A percentile compares a stretch with the other conserved stretches of the same genome.
These are phyloP conservation scores for Hypericum perforatum DNA, from an alignment of 345 rosid species.

Conservation along the genomic window DNA sequence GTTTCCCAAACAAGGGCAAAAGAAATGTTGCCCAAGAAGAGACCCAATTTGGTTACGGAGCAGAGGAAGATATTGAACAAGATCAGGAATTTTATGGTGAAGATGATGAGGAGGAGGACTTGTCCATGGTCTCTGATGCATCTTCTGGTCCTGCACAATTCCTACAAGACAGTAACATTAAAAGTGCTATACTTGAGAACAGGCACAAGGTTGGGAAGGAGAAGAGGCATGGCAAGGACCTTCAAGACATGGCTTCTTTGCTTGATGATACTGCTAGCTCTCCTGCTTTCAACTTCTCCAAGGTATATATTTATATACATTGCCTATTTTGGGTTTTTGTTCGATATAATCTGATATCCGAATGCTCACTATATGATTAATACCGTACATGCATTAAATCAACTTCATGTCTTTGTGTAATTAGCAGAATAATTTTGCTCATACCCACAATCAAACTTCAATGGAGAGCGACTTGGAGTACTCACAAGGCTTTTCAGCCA, in stretches of 20 bases:
- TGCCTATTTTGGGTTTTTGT: not conserved
- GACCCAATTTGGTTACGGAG: slow-evolving; percentile 9
- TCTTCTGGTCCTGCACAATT: slow-evolving; percentile 93
- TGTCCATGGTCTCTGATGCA: slow-evolving; percentile 95
- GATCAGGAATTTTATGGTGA: slow-evolving; percentile 17
- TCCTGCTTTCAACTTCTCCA: slow-evolving; percentile 42
- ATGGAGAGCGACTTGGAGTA: slow-evolving; percentile 47
- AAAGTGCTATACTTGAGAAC: no score
- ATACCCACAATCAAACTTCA: slow-evolving; percentile 28
- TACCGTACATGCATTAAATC: no score
- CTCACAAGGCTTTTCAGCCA: slow-evolving; percentile 60
- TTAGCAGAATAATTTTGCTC: slow-evolving; percentile 32
- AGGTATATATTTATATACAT: slow-evolving; percentile 15
- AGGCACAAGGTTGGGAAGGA: slow-evolving; percentile 28
- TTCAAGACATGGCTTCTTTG: slow-evolving; percentile 29
- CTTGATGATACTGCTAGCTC: slow-evolving; percentile 96
- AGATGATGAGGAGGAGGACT: slow-evolving; percentile 55
- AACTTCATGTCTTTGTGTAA: no score
- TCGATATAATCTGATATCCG: not conserved
- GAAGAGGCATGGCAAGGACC: slow-evolving; percentile 20
- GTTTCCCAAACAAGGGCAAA: no score
- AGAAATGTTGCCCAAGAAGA: no score
- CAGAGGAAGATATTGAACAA: slow-evolving; percentile 3
- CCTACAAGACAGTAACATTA: slow-evolving; percentile 25
- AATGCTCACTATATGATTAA: no score